A percentile compares a stretch with the other conserved stretches of the same genome.
Conservation (phyloP, 345 rosid genomes). For the Clausena lansium region DNA sequence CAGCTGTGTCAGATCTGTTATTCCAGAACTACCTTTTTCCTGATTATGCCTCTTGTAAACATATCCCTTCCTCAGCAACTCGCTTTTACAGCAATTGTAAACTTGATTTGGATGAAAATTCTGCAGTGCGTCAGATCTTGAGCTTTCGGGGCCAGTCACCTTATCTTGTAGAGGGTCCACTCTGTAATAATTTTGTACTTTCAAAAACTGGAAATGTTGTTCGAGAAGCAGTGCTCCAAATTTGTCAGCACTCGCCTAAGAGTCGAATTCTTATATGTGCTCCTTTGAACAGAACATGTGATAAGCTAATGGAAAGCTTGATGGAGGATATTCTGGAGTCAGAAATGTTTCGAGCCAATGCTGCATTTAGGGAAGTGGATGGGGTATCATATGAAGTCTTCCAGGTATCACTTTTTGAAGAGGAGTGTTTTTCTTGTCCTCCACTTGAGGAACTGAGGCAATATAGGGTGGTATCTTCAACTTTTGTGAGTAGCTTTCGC, state of each 20-base stretch:
- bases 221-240: slow-evolving; percentile 24
- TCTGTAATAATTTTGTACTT: slow-evolving; percentile 7
- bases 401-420: slow-evolving; percentile 14
- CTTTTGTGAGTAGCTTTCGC: slow-evolving; percentile 32
- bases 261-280: slow-evolving; percentile 32
- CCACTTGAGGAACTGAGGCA: slow-evolving; percentile 18
- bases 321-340: slow-evolving; percentile 20
- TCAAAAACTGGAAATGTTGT: slow-evolving; percentile 34
- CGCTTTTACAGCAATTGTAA: background rate
- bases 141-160: slow-evolving; percentile 23
- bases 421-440: slow-evolving; percentile 36
- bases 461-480: slow-evolving; percentile 27
- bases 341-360: slow-evolving; percentile 33
- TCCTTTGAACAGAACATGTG: slow-evolving; percentile 36
- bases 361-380: slow-evolving; percentile 36
- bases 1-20: slow-evolving; percentile 25
- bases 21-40: slow-evolving; percentile 36
- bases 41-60: background rate
- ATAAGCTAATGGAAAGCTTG: slow-evolving; percentile 29
- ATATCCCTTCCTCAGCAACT: background rate
- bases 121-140: slow-evolving; percentile 20
- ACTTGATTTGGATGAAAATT: slow-evolving; percentile 14
- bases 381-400: slow-evolving; percentile 28
- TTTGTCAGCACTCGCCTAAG: slow-evolving; percentile 5
- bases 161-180: slow-evolving; percentile 30